Base-by-base conservation (phyloP, 2,329 filamentous ascomycete species). In the Aureobasidium sp. region DNA sequence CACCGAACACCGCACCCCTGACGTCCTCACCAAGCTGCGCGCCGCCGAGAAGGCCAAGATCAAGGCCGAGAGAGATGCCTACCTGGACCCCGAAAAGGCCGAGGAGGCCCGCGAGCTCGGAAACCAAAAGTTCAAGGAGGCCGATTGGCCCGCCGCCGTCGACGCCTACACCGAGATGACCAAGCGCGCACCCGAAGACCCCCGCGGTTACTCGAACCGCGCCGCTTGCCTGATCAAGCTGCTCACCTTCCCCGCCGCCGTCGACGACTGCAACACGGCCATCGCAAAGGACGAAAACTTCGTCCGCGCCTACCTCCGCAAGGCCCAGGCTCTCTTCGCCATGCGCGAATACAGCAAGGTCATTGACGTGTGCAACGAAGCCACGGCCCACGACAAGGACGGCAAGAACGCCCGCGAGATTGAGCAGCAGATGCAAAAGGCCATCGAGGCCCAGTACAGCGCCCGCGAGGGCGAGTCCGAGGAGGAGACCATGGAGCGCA, bases 261-360 rank as follows among this genome's bases (percentile, higher is more conserved):
- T 99, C 40, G 85, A 91, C 51, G 95, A 99, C 78, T 97, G 94
- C 74, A 87, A 96, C 74, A 79, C 84, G 66, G 94, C 94, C 46
- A 95, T 96, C 78, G 88, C 90, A 82, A 88, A 87, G 68, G 94
- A 99, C 69, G 82, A 88, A 61, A 88, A 87, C 71, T 99, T 99
- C 75, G 93, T 97, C 76, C 86, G 93, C 60, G 94, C 94, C 8
- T 97, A 97, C 75, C 88, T 99, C 68, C 88, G 94, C 73, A 97
- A 96, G 81, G 92, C 92, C 0, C 92, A 97, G 77, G 90, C 91
- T 43, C 90, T 93, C 74, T 91, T 94, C 67, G 91, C 91, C 68
- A 99, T 99, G 94, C 90, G 94, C 74, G 93, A 99, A 75, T 97
- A 96, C 81, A 96, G 87, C 74, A 93, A 92, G 74, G 95, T 89